Percentiles rank a stretch among this genome's conserved stretches.
Evolutionary conservation across 2,329 filamentous ascomycete genomes (phyloP).

Genomic region (Pseudodiploospora longispora): DNA sequence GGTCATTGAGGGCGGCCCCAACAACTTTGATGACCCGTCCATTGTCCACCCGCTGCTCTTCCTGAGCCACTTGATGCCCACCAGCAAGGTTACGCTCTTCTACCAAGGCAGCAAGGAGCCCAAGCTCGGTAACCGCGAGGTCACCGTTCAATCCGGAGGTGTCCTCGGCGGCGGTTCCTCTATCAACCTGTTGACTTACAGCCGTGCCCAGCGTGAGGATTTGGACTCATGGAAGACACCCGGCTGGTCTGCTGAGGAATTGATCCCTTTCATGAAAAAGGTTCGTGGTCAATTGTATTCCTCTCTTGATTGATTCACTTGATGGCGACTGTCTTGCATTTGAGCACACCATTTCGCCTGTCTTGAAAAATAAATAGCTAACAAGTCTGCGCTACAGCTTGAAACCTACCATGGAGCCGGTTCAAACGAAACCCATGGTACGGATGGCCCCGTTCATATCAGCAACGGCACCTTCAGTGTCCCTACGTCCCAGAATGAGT

Average conservation of each 20-base stretch:
- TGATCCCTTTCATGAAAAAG: slow-evolving; percentile 14
- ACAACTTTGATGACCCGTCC: slow-evolving; percentile 12
- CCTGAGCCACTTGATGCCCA: slow-evolving; percentile 7
- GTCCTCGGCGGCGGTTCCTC: slow-evolving; percentile 16
- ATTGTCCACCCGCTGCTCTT: slow-evolving; percentile 12
- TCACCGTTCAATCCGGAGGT: slow-evolving; percentile 12
- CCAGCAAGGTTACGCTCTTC: slow-evolving; percentile 11
- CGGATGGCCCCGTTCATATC: slow-evolving; percentile 42
- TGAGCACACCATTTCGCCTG: too few species aligned
- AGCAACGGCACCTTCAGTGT: slow-evolving; percentile 37
- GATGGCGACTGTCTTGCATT: too few species aligned
- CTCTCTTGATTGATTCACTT: too few species aligned
- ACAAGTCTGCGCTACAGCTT: slow-evolving; percentile 7
- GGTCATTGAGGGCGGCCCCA: slow-evolving; percentile 13
- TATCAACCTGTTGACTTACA: slow-evolving; percentile 17
- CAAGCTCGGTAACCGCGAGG: slow-evolving; percentile 9
- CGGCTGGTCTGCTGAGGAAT: slow-evolving; percentile 13
- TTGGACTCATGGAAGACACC: slow-evolving; percentile 13
- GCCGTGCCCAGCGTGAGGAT: slow-evolving; percentile 14
- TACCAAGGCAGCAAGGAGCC: slow-evolving; percentile 12
- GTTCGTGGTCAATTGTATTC: background rate
- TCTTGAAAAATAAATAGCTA: background rate
- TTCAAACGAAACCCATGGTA: slow-evolving; percentile 30
- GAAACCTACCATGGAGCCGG: slow-evolving; percentile 19
- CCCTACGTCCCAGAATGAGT: slow-evolving; percentile 33